Percentiles rank a stretch among this genome's conserved stretches.
Evolutionary conservation across 2,329 filamentous ascomycete species (phyloP).

Genomic region (Cladosporium velox): DNA sequence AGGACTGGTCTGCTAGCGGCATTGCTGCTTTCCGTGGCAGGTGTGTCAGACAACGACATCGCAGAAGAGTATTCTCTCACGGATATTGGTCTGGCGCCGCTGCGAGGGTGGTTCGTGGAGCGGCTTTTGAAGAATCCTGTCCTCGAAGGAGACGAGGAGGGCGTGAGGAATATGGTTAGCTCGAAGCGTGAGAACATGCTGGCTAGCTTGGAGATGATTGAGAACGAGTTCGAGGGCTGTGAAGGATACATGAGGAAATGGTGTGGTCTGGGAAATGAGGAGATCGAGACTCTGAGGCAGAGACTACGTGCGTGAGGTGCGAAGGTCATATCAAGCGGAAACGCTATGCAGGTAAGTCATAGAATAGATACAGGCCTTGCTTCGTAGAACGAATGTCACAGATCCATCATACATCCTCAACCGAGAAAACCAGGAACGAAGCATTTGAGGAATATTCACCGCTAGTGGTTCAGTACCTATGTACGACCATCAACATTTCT

Average conservation of each 20-base stretch:
- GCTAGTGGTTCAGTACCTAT: neutral
- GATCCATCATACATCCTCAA: neutral
- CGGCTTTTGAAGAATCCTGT: conserved; percentile 55
- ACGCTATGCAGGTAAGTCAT: neutral
- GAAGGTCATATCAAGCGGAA: neutral
- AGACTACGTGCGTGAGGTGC: conserved; percentile 44
- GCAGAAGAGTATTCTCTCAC: conserved; percentile 70
- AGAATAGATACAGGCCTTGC: neutral
- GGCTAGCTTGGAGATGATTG: conserved; percentile 55
- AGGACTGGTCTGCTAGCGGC: conserved; percentile 71
- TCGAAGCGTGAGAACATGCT: conserved; percentile 55
- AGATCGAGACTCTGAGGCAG: conserved; percentile 55
- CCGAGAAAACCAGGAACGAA: neutral
- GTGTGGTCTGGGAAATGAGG: conserved; percentile 59
- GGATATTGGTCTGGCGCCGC: conserved; percentile 57
- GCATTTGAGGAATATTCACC: neutral
- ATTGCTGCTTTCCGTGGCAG: conserved; percentile 64
- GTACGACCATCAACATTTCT: neutral
- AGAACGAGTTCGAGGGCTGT: conserved; percentile 61
- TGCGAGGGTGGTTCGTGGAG: conserved; percentile 51
- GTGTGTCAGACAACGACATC: conserved; percentile 60
- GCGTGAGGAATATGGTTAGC: conserved; percentile 48
- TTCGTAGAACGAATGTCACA: neutral
- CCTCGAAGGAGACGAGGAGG: conserved; percentile 49
- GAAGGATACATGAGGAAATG: conserved; percentile 63